A percentile compares a stretch with the other conserved stretches of the same genome.
phyloP scores from a whole-genome alignment of 148 eudicot species.

The Rhododendron simsii region DNA sequence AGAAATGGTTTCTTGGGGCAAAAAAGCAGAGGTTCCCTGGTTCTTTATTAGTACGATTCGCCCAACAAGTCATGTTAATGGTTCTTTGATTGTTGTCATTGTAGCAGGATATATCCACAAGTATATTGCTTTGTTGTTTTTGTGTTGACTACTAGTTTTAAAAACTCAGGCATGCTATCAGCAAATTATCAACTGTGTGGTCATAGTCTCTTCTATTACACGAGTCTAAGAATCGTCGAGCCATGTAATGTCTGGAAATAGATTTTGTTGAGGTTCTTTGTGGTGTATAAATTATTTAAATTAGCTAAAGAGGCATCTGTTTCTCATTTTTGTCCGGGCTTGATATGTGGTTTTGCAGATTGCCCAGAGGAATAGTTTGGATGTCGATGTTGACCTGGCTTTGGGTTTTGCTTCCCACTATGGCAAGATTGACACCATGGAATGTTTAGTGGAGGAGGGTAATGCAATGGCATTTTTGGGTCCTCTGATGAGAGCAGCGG shows the following conservation, averaged over 20 bases:
- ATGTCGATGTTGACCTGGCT: constrained; percentile 93
- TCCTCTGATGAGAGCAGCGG: constrained; percentile 95
- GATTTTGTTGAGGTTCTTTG: background rate
- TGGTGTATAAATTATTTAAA: background rate
- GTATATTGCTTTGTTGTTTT: background rate
- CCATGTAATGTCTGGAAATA: background rate
- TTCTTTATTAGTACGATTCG: background rate
- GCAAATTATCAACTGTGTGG: background rate
- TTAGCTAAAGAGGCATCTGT: background rate
- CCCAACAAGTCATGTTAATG: background rate
- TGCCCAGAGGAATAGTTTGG: constrained; percentile 94
- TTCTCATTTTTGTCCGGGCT: background rate
- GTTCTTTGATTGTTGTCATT: background rate
- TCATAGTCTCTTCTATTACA: background rate
- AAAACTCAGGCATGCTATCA: background rate
- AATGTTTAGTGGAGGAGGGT: constrained; percentile 95
- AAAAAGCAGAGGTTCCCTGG: background rate
- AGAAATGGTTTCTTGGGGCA: background rate
- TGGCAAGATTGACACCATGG: constrained; percentile 84
- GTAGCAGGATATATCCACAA: background rate
- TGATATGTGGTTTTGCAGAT: constrained; percentile 40
- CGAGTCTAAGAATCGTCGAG: background rate
- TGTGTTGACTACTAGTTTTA: background rate
- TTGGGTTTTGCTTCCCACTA: constrained; percentile 97
- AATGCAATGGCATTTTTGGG: constrained; percentile 92